Evolutionary conservation across 2,329 filamentous ascomycete genomes (phyloP).

Genomic region (Chrysosporium keratinophilum): DNA sequence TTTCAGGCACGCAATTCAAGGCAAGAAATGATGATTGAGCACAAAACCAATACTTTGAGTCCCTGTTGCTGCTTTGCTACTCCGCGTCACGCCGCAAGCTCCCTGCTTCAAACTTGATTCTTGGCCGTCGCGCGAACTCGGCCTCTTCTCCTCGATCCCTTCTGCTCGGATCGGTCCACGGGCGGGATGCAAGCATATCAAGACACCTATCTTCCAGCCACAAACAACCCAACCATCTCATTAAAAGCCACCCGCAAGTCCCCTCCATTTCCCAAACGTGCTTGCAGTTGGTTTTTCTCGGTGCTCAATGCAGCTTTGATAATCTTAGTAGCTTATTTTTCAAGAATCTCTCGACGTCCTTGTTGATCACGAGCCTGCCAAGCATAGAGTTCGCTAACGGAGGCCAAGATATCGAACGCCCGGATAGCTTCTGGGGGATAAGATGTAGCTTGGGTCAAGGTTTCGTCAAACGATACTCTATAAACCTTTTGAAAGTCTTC

Average conservation of each 20-base stretch:
- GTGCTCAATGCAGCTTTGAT: constrained; percentile 4
- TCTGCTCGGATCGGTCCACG: too few relatives aligned
- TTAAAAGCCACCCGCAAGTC: constrained; percentile 3
- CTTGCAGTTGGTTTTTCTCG: constrained; percentile 5
- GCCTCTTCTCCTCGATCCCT: too few relatives aligned
- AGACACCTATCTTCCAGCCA: constrained; percentile 7
- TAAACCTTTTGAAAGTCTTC: constrained; percentile 10
- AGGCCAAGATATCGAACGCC: constrained; percentile 8
- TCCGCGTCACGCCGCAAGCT: too few relatives aligned
- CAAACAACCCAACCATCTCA: constrained; percentile 7
- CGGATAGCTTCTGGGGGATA: constrained; percentile 9
- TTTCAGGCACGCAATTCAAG: too few relatives aligned
- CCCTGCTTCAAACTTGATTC: too few relatives aligned
- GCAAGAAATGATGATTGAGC: too few relatives aligned
- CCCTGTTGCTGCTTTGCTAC: too few relatives aligned
- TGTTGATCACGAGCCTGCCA: not conserved
- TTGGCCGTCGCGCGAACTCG: too few relatives aligned
- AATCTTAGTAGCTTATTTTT: constrained; percentile 5
- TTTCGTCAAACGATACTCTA: constrained; percentile 9
- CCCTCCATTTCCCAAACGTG: constrained; percentile 6
- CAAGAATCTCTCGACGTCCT: not conserved
- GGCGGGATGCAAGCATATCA: not conserved
- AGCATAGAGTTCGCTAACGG: constrained; percentile 1
- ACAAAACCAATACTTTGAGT: too few relatives aligned
- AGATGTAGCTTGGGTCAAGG: not conserved